phyloP scores from a whole-genome alignment of 2,329 filamentous ascomycete species.

The Colletotrichum tabaci region DNA sequence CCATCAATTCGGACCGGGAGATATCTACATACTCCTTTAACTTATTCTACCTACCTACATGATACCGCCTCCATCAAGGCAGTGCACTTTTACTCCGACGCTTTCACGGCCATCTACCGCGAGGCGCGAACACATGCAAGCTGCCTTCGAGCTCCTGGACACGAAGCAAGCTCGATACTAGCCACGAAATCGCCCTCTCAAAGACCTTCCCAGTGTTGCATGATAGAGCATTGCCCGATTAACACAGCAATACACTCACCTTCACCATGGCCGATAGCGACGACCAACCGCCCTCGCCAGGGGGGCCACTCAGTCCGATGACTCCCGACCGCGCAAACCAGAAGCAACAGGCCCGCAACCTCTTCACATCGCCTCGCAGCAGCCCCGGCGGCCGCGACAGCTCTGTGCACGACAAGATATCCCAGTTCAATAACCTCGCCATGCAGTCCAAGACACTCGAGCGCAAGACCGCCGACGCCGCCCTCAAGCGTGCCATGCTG shows the following conservation, averaged over 20 bases:
- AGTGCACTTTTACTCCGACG: slow-evolving; percentile 10
- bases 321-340: slow-evolving; percentile 77
- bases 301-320: slow-evolving; percentile 71
- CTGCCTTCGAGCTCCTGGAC: background rate
- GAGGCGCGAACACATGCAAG: slow-evolving; percentile 3
- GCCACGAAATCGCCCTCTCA: background rate
- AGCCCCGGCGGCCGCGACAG: slow-evolving; percentile 64
- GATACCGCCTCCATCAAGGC: slow-evolving; percentile 35
- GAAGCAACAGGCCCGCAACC: slow-evolving; percentile 55
- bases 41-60: slow-evolving; percentile 27
- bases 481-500: slow-evolving; percentile 76
- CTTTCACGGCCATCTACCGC: slow-evolving; percentile 15
- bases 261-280: slow-evolving; percentile 59
- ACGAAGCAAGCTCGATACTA: slow-evolving; percentile 10
- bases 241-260: slow-evolving; percentile 8
- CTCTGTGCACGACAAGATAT: slow-evolving; percentile 77
- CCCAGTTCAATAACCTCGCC: slow-evolving; percentile 80
- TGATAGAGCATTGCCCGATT: background rate
- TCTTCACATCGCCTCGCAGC: slow-evolving; percentile 54
- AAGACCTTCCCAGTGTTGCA: background rate
- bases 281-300: slow-evolving; percentile 66
- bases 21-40: slow-evolving; percentile 23
- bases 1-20: slow-evolving; percentile 4
- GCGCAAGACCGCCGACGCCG: slow-evolving; percentile 76
- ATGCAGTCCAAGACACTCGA: slow-evolving; percentile 73